Percentiles rank a stretch among this genome's conserved stretches.
phyloP scores from a whole-genome alignment of 768 basidiomycete species.

The Lentinula lateritia region DNA sequence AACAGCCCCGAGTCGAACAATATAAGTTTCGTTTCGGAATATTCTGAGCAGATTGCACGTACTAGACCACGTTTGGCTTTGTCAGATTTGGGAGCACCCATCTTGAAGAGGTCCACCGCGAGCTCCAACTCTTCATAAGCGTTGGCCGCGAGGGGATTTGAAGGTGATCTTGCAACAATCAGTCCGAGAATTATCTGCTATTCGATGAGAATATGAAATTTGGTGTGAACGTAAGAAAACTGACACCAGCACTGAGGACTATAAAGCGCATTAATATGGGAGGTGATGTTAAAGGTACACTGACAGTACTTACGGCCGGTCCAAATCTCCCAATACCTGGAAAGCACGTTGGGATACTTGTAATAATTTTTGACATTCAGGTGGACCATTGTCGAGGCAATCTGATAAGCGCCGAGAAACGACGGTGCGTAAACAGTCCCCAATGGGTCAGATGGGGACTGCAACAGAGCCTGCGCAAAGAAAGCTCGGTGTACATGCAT shows the following conservation, averaged over 20 bases:
- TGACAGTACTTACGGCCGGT: background rate
- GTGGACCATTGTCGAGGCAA: constrained; percentile 24
- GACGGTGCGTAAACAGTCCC: constrained; percentile 41
- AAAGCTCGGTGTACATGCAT: constrained; percentile 41
- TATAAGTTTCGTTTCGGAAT: background rate
- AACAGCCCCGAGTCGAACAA: background rate
- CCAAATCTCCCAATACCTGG: background rate
- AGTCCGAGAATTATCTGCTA: background rate
- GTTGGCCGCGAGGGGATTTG: background rate
- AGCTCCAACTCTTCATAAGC: background rate
- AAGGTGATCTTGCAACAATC: background rate
- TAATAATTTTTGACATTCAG: background rate
- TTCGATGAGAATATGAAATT: background rate
- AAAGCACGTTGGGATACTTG: background rate
- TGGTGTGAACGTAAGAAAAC: background rate
- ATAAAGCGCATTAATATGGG: background rate
- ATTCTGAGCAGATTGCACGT: background rate
- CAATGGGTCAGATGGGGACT: constrained; percentile 37
- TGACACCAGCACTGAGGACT: constrained; percentile 3
- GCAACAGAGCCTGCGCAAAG: constrained; percentile 39
- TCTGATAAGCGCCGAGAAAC: constrained; percentile 40
- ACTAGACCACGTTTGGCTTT: background rate
- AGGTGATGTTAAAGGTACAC: background rate
- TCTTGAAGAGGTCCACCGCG: background rate
- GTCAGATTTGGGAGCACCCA: background rate